Evolutionary conservation across 140 eudicot genomes (phyloP).

Genomic region (Anethum foeniculum): DNA sequence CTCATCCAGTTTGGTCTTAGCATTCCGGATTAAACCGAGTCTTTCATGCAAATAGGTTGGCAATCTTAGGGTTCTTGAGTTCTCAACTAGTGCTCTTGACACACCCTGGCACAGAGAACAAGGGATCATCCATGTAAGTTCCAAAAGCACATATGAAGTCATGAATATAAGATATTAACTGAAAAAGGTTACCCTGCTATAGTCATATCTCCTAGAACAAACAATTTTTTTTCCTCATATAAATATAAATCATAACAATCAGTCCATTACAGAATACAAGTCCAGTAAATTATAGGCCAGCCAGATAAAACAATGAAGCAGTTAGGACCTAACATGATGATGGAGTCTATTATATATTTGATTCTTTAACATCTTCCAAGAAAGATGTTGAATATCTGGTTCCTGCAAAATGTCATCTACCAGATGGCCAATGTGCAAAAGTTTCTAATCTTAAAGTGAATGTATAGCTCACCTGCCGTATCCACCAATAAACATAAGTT

Average conservation of each 20-base stretch:
- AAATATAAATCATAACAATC: not conserved
- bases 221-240: not conserved
- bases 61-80: constrained; percentile 74
- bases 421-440: not conserved
- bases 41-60: constrained; percentile 95
- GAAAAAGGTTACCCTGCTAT: not conserved
- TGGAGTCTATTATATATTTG: not conserved
- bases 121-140: not conserved
- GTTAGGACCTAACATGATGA: not conserved
- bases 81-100: constrained; percentile 74
- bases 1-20: constrained; percentile 67
- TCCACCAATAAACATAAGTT: constrained; percentile 98
- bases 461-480: constrained; percentile 60
- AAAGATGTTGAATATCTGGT: no score
- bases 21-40: constrained; percentile 66
- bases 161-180: not conserved
- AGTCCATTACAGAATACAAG: not conserved
- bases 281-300: not conserved
- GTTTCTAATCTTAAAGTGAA: not conserved
- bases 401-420: not conserved
- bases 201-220: not conserved
- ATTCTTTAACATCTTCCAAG: not conserved
- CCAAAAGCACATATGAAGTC: not conserved
- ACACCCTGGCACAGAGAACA: constrained; percentile 60
- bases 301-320: not conserved